Evolutionary conservation across 805 yeast species (phyloP).

Genomic region (Wickerhamomyces ciferrii): DNA sequence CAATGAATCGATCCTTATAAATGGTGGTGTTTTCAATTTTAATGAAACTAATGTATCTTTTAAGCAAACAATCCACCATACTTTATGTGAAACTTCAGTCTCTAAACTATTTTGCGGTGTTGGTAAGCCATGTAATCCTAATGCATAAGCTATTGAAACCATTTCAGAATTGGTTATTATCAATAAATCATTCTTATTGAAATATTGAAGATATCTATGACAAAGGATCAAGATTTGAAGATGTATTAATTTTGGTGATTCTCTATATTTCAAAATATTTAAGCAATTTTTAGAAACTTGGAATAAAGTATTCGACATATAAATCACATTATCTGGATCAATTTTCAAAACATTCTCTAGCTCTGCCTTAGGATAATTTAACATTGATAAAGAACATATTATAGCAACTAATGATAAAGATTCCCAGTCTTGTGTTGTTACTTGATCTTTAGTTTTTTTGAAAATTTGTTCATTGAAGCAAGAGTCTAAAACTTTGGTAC

Average conservation of each 20-base stretch:
- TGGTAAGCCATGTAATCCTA: conserved; percentile 13
- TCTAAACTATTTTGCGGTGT: conserved; percentile 16
- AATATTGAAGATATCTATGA: conserved; percentile 9
- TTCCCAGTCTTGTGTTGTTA: conserved; percentile 9
- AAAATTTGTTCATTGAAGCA: not conserved
- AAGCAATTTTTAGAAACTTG: conserved; percentile 14
- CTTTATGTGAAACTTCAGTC: conserved; percentile 9
- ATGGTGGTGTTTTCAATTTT: conserved; percentile 9
- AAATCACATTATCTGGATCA: conserved; percentile 1
- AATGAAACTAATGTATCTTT: conserved; percentile 15
- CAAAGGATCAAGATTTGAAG: conserved; percentile 14
- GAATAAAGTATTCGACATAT: conserved; percentile 8
- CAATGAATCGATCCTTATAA: conserved; percentile 10
- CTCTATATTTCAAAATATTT: conserved; percentile 12
- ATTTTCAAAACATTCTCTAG: conserved; percentile 7
- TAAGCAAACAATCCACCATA: conserved; percentile 20
- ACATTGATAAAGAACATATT: conserved; percentile 9
- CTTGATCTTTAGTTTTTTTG: not conserved
- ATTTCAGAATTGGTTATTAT: conserved; percentile 16
- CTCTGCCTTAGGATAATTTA: conserved; percentile 9
- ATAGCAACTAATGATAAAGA: conserved; percentile 12
- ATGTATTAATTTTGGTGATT: conserved; percentile 12
- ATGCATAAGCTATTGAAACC: conserved; percentile 16
- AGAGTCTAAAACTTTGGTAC: not conserved
- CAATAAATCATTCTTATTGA: conserved; percentile 11